These are phyloP conservation scores for Vaccinium corymbosum DNA, from an alignment of 148 eudicot genomes.

Conservation along the genomic window DNA sequence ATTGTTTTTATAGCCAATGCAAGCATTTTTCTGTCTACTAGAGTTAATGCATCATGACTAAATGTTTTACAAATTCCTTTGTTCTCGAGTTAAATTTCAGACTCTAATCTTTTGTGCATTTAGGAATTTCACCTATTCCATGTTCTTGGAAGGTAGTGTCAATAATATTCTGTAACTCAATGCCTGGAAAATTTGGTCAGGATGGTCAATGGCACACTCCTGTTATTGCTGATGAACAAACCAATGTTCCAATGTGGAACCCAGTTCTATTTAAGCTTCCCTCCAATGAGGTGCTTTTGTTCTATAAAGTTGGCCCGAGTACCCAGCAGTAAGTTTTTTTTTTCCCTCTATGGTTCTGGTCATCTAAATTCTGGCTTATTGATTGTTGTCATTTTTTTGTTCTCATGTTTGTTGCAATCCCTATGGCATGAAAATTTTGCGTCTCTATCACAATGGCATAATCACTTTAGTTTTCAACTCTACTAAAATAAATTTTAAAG, in stretches of 20 bases:
- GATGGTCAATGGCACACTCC: conserved; percentile 82
- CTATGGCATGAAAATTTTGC: neutral
- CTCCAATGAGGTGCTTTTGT: conserved; percentile 69
- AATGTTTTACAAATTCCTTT: neutral
- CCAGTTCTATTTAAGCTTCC: conserved; percentile 80
- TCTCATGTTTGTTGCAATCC: neutral
- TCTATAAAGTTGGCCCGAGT: conserved; percentile 76
- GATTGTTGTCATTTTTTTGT: neutral
- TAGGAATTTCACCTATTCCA: neutral
- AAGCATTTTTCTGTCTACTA: neutral
- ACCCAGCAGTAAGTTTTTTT: conserved; percentile 71
- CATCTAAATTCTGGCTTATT: conserved; percentile 7
- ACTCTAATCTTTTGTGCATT: neutral
- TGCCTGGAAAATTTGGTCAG: conserved; percentile 31
- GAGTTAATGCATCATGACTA: neutral
- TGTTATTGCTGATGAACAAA: conserved; percentile 61
- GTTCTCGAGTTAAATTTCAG: neutral
- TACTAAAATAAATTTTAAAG: neutral
- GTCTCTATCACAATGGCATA: too few species aligned
- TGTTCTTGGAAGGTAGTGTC: neutral
- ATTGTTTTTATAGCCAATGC: neutral
- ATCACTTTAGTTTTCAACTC: neutral
- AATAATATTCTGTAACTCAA: neutral
- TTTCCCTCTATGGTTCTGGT: neutral
- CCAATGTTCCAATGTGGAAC: conserved; percentile 85